These are phyloP conservation scores for Thuja plicata DNA, from an alignment of 83 land plant genomes.

Conservation along the genomic window DNA sequence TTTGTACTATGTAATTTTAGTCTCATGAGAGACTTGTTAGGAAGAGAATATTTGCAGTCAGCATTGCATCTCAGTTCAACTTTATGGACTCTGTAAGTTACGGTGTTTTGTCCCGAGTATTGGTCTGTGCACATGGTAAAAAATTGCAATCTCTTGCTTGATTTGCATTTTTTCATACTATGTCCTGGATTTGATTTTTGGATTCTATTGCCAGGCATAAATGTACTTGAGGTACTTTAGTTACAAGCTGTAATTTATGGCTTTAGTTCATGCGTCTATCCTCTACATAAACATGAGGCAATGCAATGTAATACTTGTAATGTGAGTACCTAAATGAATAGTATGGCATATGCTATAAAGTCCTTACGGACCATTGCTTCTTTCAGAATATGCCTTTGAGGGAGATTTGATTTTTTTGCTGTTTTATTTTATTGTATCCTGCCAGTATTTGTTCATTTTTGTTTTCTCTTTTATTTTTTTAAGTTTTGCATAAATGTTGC, in stretches of 20 bases:
- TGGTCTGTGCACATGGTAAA: not conserved
- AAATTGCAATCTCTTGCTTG: not conserved
- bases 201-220: not conserved
- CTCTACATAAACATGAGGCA: not conserved
- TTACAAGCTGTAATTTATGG: not conserved
- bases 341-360: not conserved
- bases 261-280: not conserved
- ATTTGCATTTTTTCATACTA: not conserved
- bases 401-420: not conserved
- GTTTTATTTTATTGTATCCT: not conserved
- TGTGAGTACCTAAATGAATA: not conserved
- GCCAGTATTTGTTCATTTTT: not conserved
- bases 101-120: not conserved
- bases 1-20: conserved; percentile 12
- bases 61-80: not conserved
- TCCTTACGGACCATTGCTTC: not conserved
- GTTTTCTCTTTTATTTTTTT: not conserved
- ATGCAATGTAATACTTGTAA: conserved; percentile 3
- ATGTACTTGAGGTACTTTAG: not conserved
- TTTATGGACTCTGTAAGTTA: conserved; percentile 3
- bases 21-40: not conserved
- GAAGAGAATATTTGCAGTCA: not conserved
- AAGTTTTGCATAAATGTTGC: not conserved
- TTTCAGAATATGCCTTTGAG: not conserved
- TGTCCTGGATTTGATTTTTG: not conserved